A percentile compares a stretch with the other conserved stretches of the same genome.
phyloP scores from a whole-genome alignment of 768 basidiomycete genomes.

The Boletus sp. region DNA sequence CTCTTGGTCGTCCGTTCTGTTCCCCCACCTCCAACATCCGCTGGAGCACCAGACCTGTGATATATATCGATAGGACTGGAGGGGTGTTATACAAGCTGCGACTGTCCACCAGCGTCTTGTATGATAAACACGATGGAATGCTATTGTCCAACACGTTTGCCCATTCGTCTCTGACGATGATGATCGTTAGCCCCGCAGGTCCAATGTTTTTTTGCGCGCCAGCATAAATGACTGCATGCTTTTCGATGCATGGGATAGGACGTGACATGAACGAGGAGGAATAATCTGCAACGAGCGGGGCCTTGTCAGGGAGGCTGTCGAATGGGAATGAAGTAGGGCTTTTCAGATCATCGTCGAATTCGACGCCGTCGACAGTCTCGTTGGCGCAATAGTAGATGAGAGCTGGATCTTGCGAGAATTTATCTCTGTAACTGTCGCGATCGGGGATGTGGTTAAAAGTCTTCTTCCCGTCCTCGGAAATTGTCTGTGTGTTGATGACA shows the following conservation, averaged over 20 bases:
- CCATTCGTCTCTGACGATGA: constrained; percentile 94
- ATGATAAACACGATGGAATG: constrained; percentile 77
- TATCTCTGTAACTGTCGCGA: constrained; percentile 55
- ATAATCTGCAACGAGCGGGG: constrained; percentile 92
- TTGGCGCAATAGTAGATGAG: constrained; percentile 99
- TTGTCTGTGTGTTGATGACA: constrained; percentile 64
- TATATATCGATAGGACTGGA: constrained; percentile 86
- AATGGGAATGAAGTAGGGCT: constrained; percentile 78
- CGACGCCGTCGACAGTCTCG: constrained; percentile 95
- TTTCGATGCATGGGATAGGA: constrained; percentile 81
- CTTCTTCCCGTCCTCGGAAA: constrained; percentile 59
- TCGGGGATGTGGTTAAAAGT: constrained; percentile 80
- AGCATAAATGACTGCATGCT: constrained; percentile 93
- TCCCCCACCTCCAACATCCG: constrained; percentile 47
- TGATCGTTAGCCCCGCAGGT: constrained; percentile 87
- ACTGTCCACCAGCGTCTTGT: constrained; percentile 77
- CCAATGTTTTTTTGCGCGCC: constrained; percentile 99
- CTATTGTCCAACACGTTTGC: constrained; percentile 66
- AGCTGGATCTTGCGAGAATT: constrained; percentile 78
- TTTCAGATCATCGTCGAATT: constrained; percentile 65
- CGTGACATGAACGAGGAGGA: constrained; percentile 97
- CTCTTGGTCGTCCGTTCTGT: constrained; percentile 18
- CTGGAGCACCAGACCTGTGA: constrained; percentile 80
- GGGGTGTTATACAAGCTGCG: constrained; percentile 91
- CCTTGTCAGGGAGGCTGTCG: constrained; percentile 56